phyloP scores from a whole-genome alignment of 2,329 filamentous ascomycete genomes.

The Rhynchosporium agropyri region DNA sequence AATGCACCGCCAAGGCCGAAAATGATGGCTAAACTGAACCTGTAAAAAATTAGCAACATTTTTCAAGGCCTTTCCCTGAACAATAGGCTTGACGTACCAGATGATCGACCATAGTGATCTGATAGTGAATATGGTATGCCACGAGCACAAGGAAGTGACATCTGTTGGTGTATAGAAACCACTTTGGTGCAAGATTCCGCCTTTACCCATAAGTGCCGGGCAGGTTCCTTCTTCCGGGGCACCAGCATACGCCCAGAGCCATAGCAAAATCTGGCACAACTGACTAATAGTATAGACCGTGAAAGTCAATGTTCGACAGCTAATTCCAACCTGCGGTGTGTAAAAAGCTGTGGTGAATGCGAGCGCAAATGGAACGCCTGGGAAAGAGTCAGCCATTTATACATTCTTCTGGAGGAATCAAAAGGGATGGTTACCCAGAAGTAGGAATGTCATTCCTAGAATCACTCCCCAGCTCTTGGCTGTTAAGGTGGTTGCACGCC shows the following conservation, averaged over 20 bases:
- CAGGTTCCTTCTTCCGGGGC: constrained; percentile 19
- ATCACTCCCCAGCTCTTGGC: constrained; percentile 28
- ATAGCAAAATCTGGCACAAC: constrained; percentile 37
- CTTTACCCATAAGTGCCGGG: constrained; percentile 22
- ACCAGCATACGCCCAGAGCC: constrained; percentile 33
- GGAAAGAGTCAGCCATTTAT: constrained; percentile 42
- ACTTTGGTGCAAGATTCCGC: constrained; percentile 23
- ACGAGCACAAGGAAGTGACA: neutral
- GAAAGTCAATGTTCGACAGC: constrained; percentile 43
- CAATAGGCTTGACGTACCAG: neutral
- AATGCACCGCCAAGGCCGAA: constrained; percentile 18
- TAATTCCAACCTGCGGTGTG: constrained; percentile 42
- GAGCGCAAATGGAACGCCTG: constrained; percentile 39
- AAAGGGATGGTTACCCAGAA: neutral
- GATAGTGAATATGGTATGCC: neutral
- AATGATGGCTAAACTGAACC: constrained; percentile 11
- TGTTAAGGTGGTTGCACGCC: constrained; percentile 19
- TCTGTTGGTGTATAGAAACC: constrained; percentile 16
- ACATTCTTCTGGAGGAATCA: constrained; percentile 26
- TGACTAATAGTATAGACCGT: constrained; percentile 43
- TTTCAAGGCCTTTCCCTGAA: neutral
- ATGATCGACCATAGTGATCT: constrained; percentile 6
- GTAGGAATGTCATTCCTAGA: constrained; percentile 23
- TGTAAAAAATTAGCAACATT: neutral
- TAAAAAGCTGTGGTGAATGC: constrained; percentile 44